These are phyloP conservation scores for Daucus carota DNA, from an alignment of 129 eudicot species.

Conservation along the genomic window DNA sequence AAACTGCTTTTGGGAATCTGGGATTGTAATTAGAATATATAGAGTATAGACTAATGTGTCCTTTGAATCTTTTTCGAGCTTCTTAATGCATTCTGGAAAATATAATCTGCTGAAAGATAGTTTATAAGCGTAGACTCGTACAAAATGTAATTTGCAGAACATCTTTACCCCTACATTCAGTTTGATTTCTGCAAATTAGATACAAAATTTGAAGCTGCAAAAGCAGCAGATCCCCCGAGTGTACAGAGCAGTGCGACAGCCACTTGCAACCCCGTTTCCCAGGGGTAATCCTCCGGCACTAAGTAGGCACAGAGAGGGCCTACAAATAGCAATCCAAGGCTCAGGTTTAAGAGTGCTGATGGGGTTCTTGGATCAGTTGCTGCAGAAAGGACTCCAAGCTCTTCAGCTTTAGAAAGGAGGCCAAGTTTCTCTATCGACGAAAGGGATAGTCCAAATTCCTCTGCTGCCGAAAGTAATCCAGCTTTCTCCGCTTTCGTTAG, in stretches of 20 bases:
- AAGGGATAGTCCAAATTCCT: conserved; percentile 60
- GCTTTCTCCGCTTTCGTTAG: conserved; percentile 96
- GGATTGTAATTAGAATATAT: background rate
- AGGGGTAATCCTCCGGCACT: conserved; percentile 85
- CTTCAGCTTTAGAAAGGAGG: conserved; percentile 88
- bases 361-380: conserved; percentile 84
- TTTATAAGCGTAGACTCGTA: background rate
- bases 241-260: conserved; percentile 56
- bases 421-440: conserved; percentile 79
- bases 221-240: conserved; percentile 87
- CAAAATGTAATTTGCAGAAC: background rate
- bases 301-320: conserved; percentile 63
- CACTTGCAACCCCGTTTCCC: conserved; percentile 69
- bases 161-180: conserved; percentile 14
- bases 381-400: conserved; percentile 79
- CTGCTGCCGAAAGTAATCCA: conserved; percentile 82
- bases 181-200: conserved; percentile 66
- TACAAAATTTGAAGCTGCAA: conserved; percentile 86
- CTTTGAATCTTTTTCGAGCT: no score
- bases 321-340: conserved; percentile 42
- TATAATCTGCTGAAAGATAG: background rate
- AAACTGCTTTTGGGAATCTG: background rate
- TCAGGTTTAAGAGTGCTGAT: conserved; percentile 49
- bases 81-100: background rate
- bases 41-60: background rate